Evolutionary conservation across 495 filamentous ascomycete genomes (phyloP), one percentile per base, ranked within the genome.

Genomic region (Talaromyces borbonicus): DNA sequence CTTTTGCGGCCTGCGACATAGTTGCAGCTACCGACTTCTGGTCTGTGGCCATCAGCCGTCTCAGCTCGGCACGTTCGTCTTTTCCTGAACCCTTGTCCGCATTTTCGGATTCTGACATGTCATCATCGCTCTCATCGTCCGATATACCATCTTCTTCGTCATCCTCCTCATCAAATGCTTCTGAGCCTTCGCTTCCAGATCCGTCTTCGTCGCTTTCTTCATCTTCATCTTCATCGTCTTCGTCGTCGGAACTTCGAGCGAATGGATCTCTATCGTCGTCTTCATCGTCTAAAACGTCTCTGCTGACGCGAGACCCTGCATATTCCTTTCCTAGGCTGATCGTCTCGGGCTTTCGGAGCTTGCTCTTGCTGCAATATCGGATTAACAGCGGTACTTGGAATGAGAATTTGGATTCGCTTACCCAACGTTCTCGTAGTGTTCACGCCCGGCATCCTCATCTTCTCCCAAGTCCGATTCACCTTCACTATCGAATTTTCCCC

Each of bases 381-480:
- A 8, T 19, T 15, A 27, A 49, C 25, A 54, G 42, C 26, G 54
- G 4, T 32, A 32, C 6, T 33, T 26, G 19, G 36, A 29, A 29
- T 7, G 36, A 22, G 30, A 37, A 49, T 29, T 16, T n/a, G n/a
- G n/a, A 27, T 27, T 38, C 16, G 60, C 66, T 32, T 73, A 90
- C 84, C 84, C 82, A 55, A 95, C 84, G 46, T 75, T 63, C 19
- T 81, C 73, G 59, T 98, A 98, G 55, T 98, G 90, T 50, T 92
- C 90, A 12, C 87, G 79, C 15, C 79, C 61, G 50, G 73, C 56
- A 61, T 62, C 64, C 9, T 73, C 72, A 52, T 80, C 62, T 29
- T 47, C 58, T n/a, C 46, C 62, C 14, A 46, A 27, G 23, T 50
- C 57, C 31, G 51, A 60, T 12, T 79, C 80, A 15, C 74, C 77